A percentile compares a stretch with the other conserved stretches of the same genome.
Conservation (phyloP, 345 rosid genomes). For the Salix koriyanagi region DNA sequence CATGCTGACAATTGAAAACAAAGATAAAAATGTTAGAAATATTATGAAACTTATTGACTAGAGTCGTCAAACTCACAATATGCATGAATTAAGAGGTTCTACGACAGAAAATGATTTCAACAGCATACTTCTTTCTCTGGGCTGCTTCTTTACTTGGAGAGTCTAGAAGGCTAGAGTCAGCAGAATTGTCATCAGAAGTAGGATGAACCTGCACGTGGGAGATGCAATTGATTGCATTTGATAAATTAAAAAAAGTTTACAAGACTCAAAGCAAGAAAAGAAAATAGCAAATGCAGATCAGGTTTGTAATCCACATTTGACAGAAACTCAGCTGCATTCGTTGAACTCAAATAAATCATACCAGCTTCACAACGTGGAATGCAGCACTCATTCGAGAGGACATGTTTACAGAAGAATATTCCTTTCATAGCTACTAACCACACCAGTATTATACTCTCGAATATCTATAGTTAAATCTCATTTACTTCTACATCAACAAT, state of each 20-base stretch:
- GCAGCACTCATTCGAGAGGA: background rate
- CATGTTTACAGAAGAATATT: background rate
- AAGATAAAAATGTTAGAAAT: constrained; percentile 14
- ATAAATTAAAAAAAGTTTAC: background rate
- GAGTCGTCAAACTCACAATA: background rate
- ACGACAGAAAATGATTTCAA: background rate
- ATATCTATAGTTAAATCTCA: background rate
- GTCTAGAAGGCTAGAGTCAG: constrained; percentile 34
- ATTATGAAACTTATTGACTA: background rate
- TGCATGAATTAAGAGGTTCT: background rate
- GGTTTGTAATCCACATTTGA: background rate
- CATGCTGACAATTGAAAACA: constrained; percentile 53
- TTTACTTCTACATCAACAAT: background rate
- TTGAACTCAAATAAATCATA: background rate
- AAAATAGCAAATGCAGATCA: background rate
- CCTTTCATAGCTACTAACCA: too few species aligned
- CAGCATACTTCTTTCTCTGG: constrained; percentile 47
- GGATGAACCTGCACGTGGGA: constrained; percentile 62
- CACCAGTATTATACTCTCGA: background rate
- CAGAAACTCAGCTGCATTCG: background rate
- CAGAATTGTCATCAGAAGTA: constrained; percentile 38
- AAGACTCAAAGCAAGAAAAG: background rate
- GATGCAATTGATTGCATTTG: constrained; percentile 16
- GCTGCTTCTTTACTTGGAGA: constrained; percentile 24
- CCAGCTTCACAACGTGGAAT: background rate